Evolutionary conservation across 2,329 filamentous ascomycete species (phyloP).

Genomic region (Stagonosporopsis cucurbitacearum): DNA sequence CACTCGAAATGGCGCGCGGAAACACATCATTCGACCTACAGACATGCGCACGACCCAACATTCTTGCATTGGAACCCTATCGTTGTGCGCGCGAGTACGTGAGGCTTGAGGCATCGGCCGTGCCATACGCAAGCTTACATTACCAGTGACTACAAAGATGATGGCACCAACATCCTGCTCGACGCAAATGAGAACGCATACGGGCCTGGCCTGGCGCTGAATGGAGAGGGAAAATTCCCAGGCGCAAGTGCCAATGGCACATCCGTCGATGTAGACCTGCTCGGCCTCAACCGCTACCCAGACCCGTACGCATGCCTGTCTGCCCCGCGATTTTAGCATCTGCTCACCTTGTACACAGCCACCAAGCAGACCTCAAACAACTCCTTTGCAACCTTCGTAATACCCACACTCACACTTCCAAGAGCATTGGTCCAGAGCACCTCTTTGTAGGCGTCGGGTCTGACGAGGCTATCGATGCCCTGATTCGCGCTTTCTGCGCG

Average conservation of each 20-base stretch:
- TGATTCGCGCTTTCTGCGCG: conserved; percentile 90
- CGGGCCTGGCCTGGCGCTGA: conserved; percentile 75
- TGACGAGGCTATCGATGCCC: conserved; percentile 94
- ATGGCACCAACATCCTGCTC: conserved; percentile 92
- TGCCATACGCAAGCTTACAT: conserved; percentile 19
- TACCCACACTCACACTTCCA: conserved; percentile 78
- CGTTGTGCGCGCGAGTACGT: conserved; percentile 62
- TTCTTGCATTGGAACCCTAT: conserved; percentile 60
- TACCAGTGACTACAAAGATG: conserved; percentile 93
- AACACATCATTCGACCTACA: conserved; percentile 55
- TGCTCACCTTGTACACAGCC: conserved; percentile 51
- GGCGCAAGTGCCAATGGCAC: conserved; percentile 50
- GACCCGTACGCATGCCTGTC: conserved; percentile 67
- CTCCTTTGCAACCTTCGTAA: conserved; percentile 87
- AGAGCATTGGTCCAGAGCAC: conserved; percentile 77
- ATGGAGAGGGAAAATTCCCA: conserved; percentile 56
- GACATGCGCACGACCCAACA: conserved; percentile 60
- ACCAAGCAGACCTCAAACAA: conserved; percentile 87
- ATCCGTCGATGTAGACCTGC: conserved; percentile 70
- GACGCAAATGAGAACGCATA: conserved; percentile 99
- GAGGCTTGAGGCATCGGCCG: conserved; percentile 20
- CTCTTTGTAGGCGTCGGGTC: conserved; percentile 95
- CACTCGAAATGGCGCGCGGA: conserved; percentile 32
- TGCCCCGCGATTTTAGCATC: not conserved
- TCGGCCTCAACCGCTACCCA: conserved; percentile 90